Evolutionary conservation across 192 early-diverging fungal species (phyloP).

Genomic region (Coemansia sp.): DNA sequence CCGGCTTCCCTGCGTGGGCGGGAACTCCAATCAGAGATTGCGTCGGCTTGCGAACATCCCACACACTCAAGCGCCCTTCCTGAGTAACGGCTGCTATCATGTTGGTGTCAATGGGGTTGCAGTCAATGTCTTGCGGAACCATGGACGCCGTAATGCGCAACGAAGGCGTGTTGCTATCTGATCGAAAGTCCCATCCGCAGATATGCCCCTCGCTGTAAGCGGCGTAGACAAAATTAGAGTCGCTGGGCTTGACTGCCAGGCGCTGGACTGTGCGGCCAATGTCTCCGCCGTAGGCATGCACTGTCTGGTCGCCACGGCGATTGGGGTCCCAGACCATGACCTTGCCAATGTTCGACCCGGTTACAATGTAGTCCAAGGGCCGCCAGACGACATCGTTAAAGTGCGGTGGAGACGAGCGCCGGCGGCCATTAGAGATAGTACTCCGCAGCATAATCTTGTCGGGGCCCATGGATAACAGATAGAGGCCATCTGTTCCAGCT

Average conservation of each 20-base stretch:
- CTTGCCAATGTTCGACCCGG: constrained; percentile 39
- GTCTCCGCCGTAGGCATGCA: constrained; percentile 23
- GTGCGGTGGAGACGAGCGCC: constrained; percentile 23
- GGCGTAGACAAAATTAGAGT: constrained; percentile 36
- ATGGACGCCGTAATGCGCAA: constrained; percentile 16
- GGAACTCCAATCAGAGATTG: constrained; percentile 3
- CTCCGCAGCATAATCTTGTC: constrained; percentile 15
- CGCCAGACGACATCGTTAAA: constrained; percentile 48
- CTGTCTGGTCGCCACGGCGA: constrained; percentile 18
- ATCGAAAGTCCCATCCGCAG: constrained; percentile 38
- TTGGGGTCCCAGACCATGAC: constrained; percentile 46
- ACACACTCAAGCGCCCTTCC: constrained; percentile 28
- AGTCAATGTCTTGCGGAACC: constrained; percentile 37
- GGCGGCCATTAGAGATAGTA: constrained; percentile 14
- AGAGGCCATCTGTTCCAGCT: constrained; percentile 39
- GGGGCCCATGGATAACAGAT: constrained; percentile 22
- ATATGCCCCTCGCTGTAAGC: constrained; percentile 35
- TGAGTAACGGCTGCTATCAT: constrained; percentile 32
- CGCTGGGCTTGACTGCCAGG: constrained; percentile 39
- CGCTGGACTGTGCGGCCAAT: constrained; percentile 31
- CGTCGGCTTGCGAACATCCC: constrained; percentile 33
- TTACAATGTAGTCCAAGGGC: constrained; percentile 41
- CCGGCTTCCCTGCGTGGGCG: constrained; percentile 28
- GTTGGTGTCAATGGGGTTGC: constrained; percentile 39
- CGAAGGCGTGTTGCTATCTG: constrained; percentile 2